These are phyloP conservation scores for Diaporthe vaccinii DNA, from an alignment of 2,329 filamentous ascomycete species.

Conservation along the genomic window DNA sequence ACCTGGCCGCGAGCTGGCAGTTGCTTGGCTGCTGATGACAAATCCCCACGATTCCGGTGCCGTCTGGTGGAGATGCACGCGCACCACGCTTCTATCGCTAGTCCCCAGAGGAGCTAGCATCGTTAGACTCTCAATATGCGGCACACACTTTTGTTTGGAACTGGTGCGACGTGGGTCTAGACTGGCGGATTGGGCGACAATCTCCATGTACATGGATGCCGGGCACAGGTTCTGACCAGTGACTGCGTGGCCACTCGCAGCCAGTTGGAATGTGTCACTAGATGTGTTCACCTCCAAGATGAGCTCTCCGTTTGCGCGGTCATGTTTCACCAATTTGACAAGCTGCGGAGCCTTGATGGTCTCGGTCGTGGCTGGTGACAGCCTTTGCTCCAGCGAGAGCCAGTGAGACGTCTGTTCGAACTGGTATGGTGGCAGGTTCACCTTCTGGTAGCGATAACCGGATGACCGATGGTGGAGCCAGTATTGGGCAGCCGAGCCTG, in stretches of 20 bases:
- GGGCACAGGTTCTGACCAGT: constrained; percentile 45
- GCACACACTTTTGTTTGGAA: neutral
- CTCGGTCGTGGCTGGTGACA: constrained; percentile 26
- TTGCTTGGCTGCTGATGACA: neutral
- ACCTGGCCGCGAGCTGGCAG: neutral
- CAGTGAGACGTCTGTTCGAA: constrained; percentile 49
- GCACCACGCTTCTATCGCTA: neutral
- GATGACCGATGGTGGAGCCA: constrained; percentile 46
- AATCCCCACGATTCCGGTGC: constrained; percentile 6
- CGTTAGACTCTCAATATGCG: neutral
- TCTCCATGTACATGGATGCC: constrained; percentile 48
- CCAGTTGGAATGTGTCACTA: constrained; percentile 41
- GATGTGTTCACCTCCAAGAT: constrained; percentile 40
- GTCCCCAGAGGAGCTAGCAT: constrained; percentile 14
- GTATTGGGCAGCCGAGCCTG: constrained; percentile 41
- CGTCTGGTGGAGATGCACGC: constrained; percentile 3
- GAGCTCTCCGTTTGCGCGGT: neutral
- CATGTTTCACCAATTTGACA: neutral
- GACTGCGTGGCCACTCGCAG: constrained; percentile 46
- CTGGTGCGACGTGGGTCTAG: neutral
- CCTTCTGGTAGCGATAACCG: constrained; percentile 28
- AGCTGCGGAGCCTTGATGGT: neutral
- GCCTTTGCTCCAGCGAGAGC: constrained; percentile 28
- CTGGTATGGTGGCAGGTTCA: constrained; percentile 48
- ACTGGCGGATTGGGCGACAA: constrained; percentile 43